Evolutionary conservation across 2,329 filamentous ascomycete genomes (phyloP).

Genomic region (Berkeleyomyces basicola): DNA sequence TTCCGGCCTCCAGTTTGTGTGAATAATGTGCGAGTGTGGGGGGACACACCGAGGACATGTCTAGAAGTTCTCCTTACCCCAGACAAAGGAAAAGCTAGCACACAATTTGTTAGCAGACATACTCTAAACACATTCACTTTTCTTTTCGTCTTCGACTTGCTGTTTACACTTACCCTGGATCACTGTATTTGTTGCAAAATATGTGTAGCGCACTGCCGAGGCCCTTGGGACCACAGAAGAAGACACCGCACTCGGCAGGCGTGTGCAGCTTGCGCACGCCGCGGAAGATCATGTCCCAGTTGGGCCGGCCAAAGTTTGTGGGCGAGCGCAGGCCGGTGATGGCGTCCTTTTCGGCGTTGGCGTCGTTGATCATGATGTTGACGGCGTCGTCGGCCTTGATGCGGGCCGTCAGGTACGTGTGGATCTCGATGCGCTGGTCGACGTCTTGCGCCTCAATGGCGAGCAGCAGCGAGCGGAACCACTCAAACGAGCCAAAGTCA

Average conservation of each 20-base stretch:
- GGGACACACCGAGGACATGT: neutral
- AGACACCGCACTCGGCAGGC: slow-evolving; percentile 57
- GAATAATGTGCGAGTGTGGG: too few species aligned
- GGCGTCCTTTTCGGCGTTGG: slow-evolving; percentile 66
- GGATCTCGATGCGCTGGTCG: slow-evolving; percentile 72
- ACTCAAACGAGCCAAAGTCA: slow-evolving; percentile 77
- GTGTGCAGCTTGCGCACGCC: slow-evolving; percentile 64
- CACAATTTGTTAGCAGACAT: slow-evolving; percentile 16
- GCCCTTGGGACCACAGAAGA: slow-evolving; percentile 75
- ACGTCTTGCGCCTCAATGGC: slow-evolving; percentile 78
- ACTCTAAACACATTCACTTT: slow-evolving; percentile 8
- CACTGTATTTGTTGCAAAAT: slow-evolving; percentile 78
- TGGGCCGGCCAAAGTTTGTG: slow-evolving; percentile 72
- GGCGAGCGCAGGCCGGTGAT: slow-evolving; percentile 69
- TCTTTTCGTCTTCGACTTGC: too few species aligned
- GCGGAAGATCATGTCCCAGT: slow-evolving; percentile 83
- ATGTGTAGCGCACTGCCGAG: slow-evolving; percentile 61
- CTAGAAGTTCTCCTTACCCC: slow-evolving; percentile 55
- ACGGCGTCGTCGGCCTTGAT: slow-evolving; percentile 75
- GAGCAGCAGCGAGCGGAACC: slow-evolving; percentile 69
- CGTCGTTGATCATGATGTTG: slow-evolving; percentile 87
- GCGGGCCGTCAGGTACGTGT: slow-evolving; percentile 75
- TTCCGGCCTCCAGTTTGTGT: too few species aligned
- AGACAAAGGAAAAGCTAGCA: slow-evolving; percentile 44
- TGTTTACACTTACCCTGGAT: slow-evolving; percentile 48